Percentiles rank a stretch among this genome's conserved stretches.
Evolutionary conservation across 805 yeast genomes (phyloP).

Genomic region (Barnettozyma salicaria): DNA sequence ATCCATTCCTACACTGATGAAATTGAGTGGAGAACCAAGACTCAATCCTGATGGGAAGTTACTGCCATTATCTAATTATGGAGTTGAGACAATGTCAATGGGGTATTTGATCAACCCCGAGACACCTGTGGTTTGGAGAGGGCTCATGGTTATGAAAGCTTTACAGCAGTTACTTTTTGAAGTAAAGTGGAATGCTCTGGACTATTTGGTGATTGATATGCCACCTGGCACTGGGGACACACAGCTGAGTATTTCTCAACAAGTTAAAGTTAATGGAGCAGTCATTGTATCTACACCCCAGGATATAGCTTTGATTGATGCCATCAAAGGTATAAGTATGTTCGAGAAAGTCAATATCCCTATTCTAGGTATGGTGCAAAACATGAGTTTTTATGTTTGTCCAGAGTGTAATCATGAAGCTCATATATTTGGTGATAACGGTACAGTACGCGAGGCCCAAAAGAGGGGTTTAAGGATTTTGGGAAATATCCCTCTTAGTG

Average conservation of each 20-base stretch:
- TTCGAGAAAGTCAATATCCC: slow-evolving; percentile 67
- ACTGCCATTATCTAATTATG: slow-evolving; percentile 65
- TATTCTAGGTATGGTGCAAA: slow-evolving; percentile 70
- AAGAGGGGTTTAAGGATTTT: slow-evolving; percentile 43
- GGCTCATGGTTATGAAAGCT: slow-evolving; percentile 82
- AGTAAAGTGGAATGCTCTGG: slow-evolving; percentile 67
- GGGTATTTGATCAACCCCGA: slow-evolving; percentile 67
- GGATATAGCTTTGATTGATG: slow-evolving; percentile 77
- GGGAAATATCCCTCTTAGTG: slow-evolving; percentile 64
- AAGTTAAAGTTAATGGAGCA: slow-evolving; percentile 70
- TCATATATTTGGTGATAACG: slow-evolving; percentile 67
- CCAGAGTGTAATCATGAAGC: slow-evolving; percentile 70
- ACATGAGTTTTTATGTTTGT: slow-evolving; percentile 74
- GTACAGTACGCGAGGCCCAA: slow-evolving; percentile 44
- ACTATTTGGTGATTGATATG: slow-evolving; percentile 70
- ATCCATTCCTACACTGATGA: slow-evolving; percentile 66
- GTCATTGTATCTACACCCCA: slow-evolving; percentile 83
- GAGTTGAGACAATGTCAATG: slow-evolving; percentile 84
- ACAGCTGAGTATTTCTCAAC: slow-evolving; percentile 77
- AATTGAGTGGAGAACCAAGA: slow-evolving; percentile 65
- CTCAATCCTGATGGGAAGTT: slow-evolving; percentile 46
- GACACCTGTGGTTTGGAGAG: slow-evolving; percentile 79
- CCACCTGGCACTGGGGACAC: slow-evolving; percentile 94
- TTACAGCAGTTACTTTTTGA: slow-evolving; percentile 78
- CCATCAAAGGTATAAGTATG: slow-evolving; percentile 74